Percentiles rank a stretch among this genome's conserved stretches.
Evolutionary conservation across 441 rosid species (phyloP).

Genomic region (Euphorbia celastroides): DNA sequence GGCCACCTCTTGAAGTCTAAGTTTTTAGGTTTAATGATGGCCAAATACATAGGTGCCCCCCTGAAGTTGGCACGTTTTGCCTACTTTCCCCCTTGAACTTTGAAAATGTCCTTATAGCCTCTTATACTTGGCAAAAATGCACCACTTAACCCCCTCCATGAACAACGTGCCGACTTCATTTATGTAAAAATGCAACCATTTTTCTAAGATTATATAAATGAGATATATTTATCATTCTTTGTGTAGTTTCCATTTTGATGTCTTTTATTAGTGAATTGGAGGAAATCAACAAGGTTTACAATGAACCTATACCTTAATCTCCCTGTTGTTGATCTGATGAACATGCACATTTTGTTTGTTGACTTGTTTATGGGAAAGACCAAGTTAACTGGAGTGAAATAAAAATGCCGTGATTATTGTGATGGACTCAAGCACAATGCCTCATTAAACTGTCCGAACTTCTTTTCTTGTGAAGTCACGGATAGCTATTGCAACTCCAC

Average conservation of each 20-base stretch:
- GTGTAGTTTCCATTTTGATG: background rate
- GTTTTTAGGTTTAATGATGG: background rate
- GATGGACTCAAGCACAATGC: too few species aligned
- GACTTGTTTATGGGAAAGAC: background rate
- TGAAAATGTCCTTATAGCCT: too few species aligned
- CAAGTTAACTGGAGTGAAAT: background rate
- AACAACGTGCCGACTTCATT: too few species aligned
- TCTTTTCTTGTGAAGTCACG: too few species aligned
- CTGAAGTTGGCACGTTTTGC: too few species aligned
- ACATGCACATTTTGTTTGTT: background rate
- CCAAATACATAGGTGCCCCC: too few species aligned
- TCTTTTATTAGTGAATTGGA: background rate
- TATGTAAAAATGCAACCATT: background rate
- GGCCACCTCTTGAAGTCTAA: background rate
- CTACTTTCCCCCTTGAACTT: too few species aligned
- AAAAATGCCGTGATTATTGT: background rate
- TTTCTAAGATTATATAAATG: background rate
- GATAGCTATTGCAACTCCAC: too few species aligned
- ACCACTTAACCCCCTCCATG: too few species aligned
- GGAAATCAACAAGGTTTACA: slow-evolving; percentile 4
- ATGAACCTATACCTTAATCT: background rate
- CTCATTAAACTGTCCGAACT: too few species aligned
- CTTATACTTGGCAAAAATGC: too few species aligned
- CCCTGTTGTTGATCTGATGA: background rate
- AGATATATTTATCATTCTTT: background rate